phyloP scores from a whole-genome alignment of 2,329 filamentous ascomycete genomes.

The Penicillium sumatraense region DNA sequence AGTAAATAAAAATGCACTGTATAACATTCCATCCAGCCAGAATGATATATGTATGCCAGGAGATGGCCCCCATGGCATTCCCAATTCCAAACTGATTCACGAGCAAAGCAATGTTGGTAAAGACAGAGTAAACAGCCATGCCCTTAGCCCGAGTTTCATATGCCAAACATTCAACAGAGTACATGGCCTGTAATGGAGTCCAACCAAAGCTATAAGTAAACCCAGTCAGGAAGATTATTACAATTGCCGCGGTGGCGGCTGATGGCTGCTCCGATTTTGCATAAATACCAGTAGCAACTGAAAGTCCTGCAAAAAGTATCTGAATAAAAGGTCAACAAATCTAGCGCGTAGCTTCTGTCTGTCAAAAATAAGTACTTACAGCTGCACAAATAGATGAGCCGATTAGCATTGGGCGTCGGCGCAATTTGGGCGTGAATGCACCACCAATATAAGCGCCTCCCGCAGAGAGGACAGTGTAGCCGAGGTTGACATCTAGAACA shows the following conservation, averaged over 20 bases:
- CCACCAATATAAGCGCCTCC: conserved; percentile 53
- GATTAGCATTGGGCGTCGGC: conserved; percentile 60
- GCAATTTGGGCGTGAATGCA: conserved; percentile 59
- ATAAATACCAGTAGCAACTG: conserved; percentile 10
- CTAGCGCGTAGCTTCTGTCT: no score
- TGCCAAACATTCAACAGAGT: conserved; percentile 58
- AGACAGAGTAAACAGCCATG: conserved; percentile 56
- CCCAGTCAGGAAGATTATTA: conserved; percentile 61
- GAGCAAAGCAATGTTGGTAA: conserved; percentile 50
- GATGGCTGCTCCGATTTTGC: conserved; percentile 37
- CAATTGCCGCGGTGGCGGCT: conserved; percentile 45
- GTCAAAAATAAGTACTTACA: not conserved
- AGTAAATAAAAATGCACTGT: conserved; percentile 35
- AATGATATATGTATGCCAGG: conserved; percentile 59
- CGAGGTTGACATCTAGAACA: conserved; percentile 60
- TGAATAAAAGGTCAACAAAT: conserved; percentile 1
- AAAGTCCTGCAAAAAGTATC: conserved; percentile 4
- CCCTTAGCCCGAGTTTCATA: conserved; percentile 62
- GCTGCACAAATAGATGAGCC: conserved; percentile 3
- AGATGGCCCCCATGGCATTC: conserved; percentile 55
- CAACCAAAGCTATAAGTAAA: conserved; percentile 52
- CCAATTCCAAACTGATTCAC: conserved; percentile 55
- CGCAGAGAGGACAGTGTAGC: conserved; percentile 59
- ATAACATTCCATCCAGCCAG: conserved; percentile 44
- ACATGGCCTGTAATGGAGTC: conserved; percentile 53